Evolutionary conservation across 257 asterid species (phyloP), one percentile per base, ranked within the genome.

Genomic region (Vinca minor): DNA sequence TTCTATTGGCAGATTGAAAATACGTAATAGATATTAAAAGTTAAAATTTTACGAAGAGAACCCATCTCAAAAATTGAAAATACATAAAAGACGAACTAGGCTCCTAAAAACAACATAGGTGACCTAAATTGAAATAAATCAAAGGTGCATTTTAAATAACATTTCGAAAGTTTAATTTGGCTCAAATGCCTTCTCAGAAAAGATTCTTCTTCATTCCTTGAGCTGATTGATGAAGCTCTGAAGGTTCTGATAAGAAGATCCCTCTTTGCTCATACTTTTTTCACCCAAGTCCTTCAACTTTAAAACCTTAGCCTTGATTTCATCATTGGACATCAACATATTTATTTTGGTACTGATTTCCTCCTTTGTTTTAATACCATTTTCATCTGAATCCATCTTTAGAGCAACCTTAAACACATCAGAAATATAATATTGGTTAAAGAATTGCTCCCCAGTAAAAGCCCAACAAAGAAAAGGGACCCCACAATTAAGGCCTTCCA

Each of bases 381-480:
- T 73, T 59, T 77, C 83, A 20, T 69, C 78, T 0, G 29, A 42
- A 41, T 69, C 42, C 29, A 82, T 48, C 28, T 69, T 77, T 21
- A 82, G 9, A 17, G 83, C 88, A 54, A 47, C 70, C 78, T 71
- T 66, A 80, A 83, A 80, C 35, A 65, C 18, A 9, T 83, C 82
- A 60, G 73, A 77, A 15, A 83, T 69, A 15, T 71, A 80, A 4
- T 55, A 67, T 67, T 69, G 77, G 38, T 77, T 73, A 53, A 75
- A 79, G 8, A 48, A 63, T 0, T 79, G 85, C 35, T 82, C 88
- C 2, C 70, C 32, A 20, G 75, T 73, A 63, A 63, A 60, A 46
- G 88, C 84, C 85, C 85, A 83, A 15, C 84, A 83, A 6, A 75
- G 59, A 56, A 70, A 79, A 0, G 82, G 80, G 53, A 80, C 63